Evolutionary conservation across 2,329 filamentous ascomycete species (phyloP).

Genomic region (Ceratocystis destructans): DNA sequence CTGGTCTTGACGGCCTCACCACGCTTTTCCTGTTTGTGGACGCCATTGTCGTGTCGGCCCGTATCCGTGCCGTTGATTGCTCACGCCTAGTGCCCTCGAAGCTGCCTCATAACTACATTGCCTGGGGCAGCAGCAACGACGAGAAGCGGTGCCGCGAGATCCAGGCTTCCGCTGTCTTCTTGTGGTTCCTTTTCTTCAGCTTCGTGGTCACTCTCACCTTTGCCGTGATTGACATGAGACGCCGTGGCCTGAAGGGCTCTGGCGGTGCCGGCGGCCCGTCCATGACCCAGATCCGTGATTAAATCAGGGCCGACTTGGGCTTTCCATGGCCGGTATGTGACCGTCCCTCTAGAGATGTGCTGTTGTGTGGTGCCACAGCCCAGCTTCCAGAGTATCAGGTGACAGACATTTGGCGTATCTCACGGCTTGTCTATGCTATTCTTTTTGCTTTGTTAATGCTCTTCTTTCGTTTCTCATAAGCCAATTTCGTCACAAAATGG

Average conservation of each 20-base stretch:
- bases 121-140: conserved; percentile 44
- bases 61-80: conserved; percentile 57
- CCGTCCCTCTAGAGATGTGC: not conserved
- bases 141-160: conserved; percentile 58
- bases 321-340: not conserved
- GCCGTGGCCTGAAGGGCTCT: conserved; percentile 33
- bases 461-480: not conserved
- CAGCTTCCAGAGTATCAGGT: not conserved
- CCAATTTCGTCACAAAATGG: not conserved
- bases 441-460: not conserved
- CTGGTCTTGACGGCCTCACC: conserved; percentile 44
- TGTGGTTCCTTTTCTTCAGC: conserved; percentile 62
- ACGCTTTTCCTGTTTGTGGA: conserved; percentile 57
- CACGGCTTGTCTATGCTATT: not conserved
- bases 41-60: conserved; percentile 56
- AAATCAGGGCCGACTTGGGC: conserved; percentile 19
- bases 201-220: conserved; percentile 46
- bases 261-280: conserved; percentile 33
- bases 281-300: conserved; percentile 45
- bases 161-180: conserved; percentile 60
- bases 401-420: too few species aligned
- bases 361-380: not conserved
- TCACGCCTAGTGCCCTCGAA: conserved; percentile 31
- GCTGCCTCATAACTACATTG: conserved; percentile 40
- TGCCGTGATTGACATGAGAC: conserved; percentile 38